Evolutionary conservation across 768 basidiomycete species (phyloP), one percentile per base, ranked within the genome.

Genomic region (Lactarius vividus): DNA sequence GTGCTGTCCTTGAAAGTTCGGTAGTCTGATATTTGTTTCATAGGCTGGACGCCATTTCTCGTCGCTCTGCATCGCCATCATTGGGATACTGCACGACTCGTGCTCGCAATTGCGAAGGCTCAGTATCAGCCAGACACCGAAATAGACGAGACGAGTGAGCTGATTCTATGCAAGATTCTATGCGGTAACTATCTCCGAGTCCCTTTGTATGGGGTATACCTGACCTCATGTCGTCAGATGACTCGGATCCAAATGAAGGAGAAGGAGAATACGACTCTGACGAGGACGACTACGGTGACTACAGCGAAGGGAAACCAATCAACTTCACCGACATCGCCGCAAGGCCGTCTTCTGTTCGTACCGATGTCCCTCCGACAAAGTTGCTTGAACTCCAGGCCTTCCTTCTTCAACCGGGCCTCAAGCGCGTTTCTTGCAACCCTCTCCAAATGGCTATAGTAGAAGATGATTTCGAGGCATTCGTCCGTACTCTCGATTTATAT

Each of bases 41-140:
- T 18, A 83, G 84, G 82, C 23, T 76, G 75, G 46, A 83, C 82
- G 0, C 83, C 85, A 0, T 76, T 86, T 8, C 80, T 75, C 60
- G 80, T 83, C 26, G 85, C 85, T 0, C 66, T 85, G 15, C 72
- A 73, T 31, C 80, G 78, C 16, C 78, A 83, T 10, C 80, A 77
- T n/a, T 88, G 86, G 85, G 76, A 79, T 6, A 84, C 85, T 0
- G 86, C 84, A 0, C 81, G 80, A 20, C 74, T 87, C 7, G 78
- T 88, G n/a, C 71, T 87, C 28, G 82, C 83, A 1, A 85, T 87
- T 66, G 80, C 84, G 5, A 74, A 75, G 2, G 82, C 85, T 13
- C 86, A 88, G 71, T 84, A 84, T 67, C 76, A 80, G 23, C 74
- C 77, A 0, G 75, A 80, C 7, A 61, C 62, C 3, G 33, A 53